phyloP scores from a whole-genome alignment of 345 rosid genomes.

The Salix viminalis region DNA sequence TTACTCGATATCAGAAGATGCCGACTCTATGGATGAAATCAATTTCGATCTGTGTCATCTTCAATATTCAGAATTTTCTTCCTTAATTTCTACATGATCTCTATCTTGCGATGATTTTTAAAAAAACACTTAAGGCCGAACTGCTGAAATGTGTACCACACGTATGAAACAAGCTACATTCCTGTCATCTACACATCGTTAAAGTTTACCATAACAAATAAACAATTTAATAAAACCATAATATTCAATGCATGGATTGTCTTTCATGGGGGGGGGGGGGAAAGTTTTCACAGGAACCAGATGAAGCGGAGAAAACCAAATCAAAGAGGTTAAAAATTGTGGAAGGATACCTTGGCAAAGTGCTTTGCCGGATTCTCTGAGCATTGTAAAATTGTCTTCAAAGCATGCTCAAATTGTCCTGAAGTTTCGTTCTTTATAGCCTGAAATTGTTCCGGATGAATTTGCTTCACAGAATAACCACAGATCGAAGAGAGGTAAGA shows the following conservation, averaged over 20 bases:
- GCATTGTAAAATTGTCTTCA: constrained; percentile 47
- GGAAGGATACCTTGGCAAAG: constrained; percentile 48
- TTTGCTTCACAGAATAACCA: background rate
- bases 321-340: background rate
- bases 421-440: constrained; percentile 64
- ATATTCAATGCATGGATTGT: too few species aligned
- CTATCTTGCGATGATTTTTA: background rate
- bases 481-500: background rate
- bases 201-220: background rate
- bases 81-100: background rate
- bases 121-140: background rate
- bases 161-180: background rate
- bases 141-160: background rate
- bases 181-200: background rate
- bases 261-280: too few species aligned
- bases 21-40: background rate
- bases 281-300: background rate
- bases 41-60: background rate
- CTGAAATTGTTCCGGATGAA: constrained; percentile 24
- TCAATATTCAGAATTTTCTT: background rate
- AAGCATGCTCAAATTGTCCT: constrained; percentile 47
- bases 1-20: background rate
- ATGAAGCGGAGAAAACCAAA: background rate
- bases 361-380: constrained; percentile 50
- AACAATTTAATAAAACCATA: background rate